Percentiles rank a stretch among this genome's conserved stretches.
phyloP scores from a whole-genome alignment of 345 rosid genomes.

The Gossypium bickii region DNA sequence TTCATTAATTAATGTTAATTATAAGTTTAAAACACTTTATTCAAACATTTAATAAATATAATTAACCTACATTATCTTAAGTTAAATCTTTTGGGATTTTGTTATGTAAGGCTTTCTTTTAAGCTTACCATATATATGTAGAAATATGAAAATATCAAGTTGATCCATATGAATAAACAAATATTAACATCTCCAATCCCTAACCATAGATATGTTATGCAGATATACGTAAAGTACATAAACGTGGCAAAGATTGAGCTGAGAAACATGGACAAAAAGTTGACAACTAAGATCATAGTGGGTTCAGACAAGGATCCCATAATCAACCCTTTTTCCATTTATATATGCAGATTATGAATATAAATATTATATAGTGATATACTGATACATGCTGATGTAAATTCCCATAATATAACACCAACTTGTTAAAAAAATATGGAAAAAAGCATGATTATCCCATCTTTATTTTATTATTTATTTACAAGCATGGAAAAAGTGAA shows the following conservation, averaged over 20 bases:
- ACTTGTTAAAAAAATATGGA: neutral
- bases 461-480: neutral
- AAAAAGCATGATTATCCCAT: neutral
- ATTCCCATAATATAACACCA: neutral
- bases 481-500: too few relatives aligned
- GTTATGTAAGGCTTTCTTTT: neutral
- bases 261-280: neutral
- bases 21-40: too few relatives aligned
- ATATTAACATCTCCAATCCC: neutral
- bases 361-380: neutral
- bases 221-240: neutral
- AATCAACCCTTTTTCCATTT: conserved; percentile 3
- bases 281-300: neutral
- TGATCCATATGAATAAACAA: neutral
- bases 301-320: conserved; percentile 7
- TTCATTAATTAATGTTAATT: neutral
- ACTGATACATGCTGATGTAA: neutral
- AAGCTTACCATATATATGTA: neutral
- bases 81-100: neutral
- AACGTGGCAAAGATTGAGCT: neutral
- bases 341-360: neutral
- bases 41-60: too few relatives aligned
- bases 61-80: too few relatives aligned
- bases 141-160: neutral
- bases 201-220: neutral